A percentile compares a stretch with the other conserved stretches of the same genome.
phyloP scores from a whole-genome alignment of 1,284 basidiomycete genomes.

The Trametes polyzona region DNA sequence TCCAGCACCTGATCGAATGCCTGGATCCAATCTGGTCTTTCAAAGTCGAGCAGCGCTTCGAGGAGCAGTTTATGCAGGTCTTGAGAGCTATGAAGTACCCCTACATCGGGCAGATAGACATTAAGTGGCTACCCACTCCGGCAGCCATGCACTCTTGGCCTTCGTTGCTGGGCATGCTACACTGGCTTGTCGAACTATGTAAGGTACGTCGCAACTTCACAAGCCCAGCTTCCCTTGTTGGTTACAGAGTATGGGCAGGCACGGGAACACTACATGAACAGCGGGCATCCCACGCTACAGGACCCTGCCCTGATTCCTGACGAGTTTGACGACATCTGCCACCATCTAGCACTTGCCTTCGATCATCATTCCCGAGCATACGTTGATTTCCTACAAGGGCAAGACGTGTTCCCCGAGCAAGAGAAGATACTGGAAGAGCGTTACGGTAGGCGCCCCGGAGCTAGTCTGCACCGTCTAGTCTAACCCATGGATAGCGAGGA shows the following conservation, averaged over 20 bases:
- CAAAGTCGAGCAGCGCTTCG: slow-evolving; percentile 62
- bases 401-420: slow-evolving; percentile 73
- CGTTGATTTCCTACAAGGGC: slow-evolving; percentile 68
- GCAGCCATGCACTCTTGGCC: slow-evolving; percentile 89
- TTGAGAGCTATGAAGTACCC: slow-evolving; percentile 81
- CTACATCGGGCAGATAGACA: slow-evolving; percentile 70
- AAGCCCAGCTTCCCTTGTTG: neutral
- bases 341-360: slow-evolving; percentile 77
- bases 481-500: slow-evolving; percentile 55
- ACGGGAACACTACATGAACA: slow-evolving; percentile 58
- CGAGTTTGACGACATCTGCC: slow-evolving; percentile 72
- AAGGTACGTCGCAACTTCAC: slow-evolving; percentile 50
- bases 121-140: slow-evolving; percentile 83
- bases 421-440: slow-evolving; percentile 72
- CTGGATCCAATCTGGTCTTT: slow-evolving; percentile 72
- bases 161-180: slow-evolving; percentile 75
- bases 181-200: slow-evolving; percentile 86
- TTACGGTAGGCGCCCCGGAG: slow-evolving; percentile 58
- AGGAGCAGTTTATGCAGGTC: slow-evolving; percentile 79
- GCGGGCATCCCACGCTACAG: slow-evolving; percentile 69
- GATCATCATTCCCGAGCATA: slow-evolving; percentile 78
- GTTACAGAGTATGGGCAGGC: slow-evolving; percentile 24
- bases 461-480: neutral
- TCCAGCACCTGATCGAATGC: slow-evolving; percentile 74
- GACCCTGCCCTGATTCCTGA: slow-evolving; percentile 62